Evolutionary conservation across 495 filamentous ascomycete species (phyloP).

Genomic region (Aspergillus ostianus): DNA sequence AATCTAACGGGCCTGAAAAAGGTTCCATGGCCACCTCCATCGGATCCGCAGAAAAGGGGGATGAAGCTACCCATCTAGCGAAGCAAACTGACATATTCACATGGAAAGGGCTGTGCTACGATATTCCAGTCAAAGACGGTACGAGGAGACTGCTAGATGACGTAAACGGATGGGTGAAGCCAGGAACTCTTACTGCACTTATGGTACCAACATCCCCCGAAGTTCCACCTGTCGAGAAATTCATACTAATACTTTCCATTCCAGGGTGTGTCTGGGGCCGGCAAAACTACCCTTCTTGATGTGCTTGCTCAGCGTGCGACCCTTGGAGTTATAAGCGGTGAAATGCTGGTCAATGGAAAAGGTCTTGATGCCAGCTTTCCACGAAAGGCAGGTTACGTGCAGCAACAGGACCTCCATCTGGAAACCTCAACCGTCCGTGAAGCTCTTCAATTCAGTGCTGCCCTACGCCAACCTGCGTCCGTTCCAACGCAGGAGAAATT

Average conservation of each 20-base stretch:
- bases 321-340: slow-evolving; percentile 50
- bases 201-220: slow-evolving; percentile 32
- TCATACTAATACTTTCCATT: neutral
- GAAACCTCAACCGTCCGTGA: slow-evolving; percentile 82
- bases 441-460: slow-evolving; percentile 78
- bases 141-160: slow-evolving; percentile 56
- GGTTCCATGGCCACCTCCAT: neutral
- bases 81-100: slow-evolving; percentile 61
- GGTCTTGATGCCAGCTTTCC: slow-evolving; percentile 70
- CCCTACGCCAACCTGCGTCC: slow-evolving; percentile 71
- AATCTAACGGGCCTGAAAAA: slow-evolving; percentile 15
- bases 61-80: slow-evolving; percentile 41
- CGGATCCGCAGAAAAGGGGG: slow-evolving; percentile 12
- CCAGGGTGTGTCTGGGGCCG: slow-evolving; percentile 52
- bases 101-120: slow-evolving; percentile 69
- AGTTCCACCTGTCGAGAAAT: neutral
- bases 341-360: slow-evolving; percentile 49
- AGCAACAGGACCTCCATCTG: slow-evolving; percentile 89
- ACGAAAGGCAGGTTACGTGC: slow-evolving; percentile 88
- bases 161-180: slow-evolving; percentile 63
- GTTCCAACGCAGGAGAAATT: slow-evolving; percentile 43
- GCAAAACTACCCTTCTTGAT: slow-evolving; percentile 65
- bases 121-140: slow-evolving; percentile 56
- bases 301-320: slow-evolving; percentile 53
- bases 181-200: slow-evolving; percentile 62